Evolutionary conservation across 169 alveolate species (phyloP), one percentile per base, ranked within the genome.

Genomic region (Plasmodium gonderi): DNA sequence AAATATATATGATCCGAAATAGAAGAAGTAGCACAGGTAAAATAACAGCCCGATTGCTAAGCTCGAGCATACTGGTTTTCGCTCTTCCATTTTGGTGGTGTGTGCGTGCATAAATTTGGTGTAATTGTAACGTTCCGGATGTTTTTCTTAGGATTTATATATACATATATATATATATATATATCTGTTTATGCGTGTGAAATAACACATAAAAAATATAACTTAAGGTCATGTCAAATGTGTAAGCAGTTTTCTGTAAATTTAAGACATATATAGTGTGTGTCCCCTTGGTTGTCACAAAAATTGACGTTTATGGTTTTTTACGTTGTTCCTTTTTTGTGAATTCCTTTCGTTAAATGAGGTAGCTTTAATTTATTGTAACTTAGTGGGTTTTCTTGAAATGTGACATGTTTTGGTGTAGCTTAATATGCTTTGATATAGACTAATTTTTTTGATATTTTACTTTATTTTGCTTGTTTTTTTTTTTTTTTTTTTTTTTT

Each of bases 11-110:
- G 74, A 45, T 8, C 45, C 29, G 31, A 68, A 29, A 40, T 82
- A 82, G 51, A 82, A 67, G n/a, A 82, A 31, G 76, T 31, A 82
- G 29, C 80, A 82, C 36, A 67, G 20, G 40, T 82, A 82, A 36
- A 82, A 82, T 17, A 69, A 23, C 23, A 68, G 11, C 26, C 75
- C 26, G 49, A 81, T 17, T n/a, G 38, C 11, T 8, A 81, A 6
- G 17, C 38, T 5, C 36, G 75, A 45, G 17, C 76, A 36, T 12
- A 26, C 29, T 11, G 54, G 29, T 17, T 60, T 80, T 0, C 14
- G 31, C 60, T 68, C 44, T 29, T 82, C 83, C 82, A 82, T 69
- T 33, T 26, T 49, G 51, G 6, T 42, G 11, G 51, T 17, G n/a
- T 44, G 26, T 20, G 64, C 11, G 54, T 9, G 17, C 8, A 23